These are phyloP conservation scores for Ganoderma boninense DNA, from an alignment of 1,284 basidiomycete genomes.

Conservation along the genomic window DNA sequence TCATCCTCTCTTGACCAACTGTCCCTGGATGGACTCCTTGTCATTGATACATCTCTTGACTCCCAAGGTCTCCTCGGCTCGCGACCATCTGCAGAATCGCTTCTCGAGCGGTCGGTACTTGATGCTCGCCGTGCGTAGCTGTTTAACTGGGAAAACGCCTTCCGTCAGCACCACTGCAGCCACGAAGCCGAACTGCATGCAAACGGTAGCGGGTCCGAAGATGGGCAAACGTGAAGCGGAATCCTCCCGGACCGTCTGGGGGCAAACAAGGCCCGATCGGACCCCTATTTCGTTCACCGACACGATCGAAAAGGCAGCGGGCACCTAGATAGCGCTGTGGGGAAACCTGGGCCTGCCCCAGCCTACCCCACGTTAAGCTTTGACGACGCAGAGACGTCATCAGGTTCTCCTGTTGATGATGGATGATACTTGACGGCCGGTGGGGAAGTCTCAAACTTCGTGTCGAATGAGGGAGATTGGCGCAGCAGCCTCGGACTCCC, in stretches of 20 bases:
- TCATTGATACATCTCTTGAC: slow-evolving; percentile 39
- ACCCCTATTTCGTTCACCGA: slow-evolving; percentile 11
- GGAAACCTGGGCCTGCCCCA: neutral
- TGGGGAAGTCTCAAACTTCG: slow-evolving; percentile 16
- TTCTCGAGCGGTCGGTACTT: slow-evolving; percentile 27
- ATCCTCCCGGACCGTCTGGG: neutral
- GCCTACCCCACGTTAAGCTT: neutral
- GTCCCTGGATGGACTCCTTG: slow-evolving; percentile 23
- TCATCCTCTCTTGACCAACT: slow-evolving; percentile 15
- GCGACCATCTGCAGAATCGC: slow-evolving; percentile 23
- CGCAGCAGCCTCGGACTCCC: slow-evolving; percentile 26
- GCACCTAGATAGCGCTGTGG: slow-evolving; percentile 13
- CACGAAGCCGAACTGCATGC: neutral
- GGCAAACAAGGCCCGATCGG: neutral
- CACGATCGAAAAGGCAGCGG: slow-evolving; percentile 7
- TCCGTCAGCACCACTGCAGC: neutral
- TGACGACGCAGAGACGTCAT: slow-evolving; percentile 17
- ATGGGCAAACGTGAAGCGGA: neutral
- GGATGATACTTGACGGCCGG: slow-evolving; percentile 5
- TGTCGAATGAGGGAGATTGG: slow-evolving; percentile 19
- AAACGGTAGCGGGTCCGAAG: neutral
- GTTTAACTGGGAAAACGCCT: slow-evolving; percentile 50
- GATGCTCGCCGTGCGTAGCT: slow-evolving; percentile 52
- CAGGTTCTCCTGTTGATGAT: neutral
- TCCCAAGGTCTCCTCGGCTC: slow-evolving; percentile 29